phyloP scores from a whole-genome alignment of 2,329 filamentous ascomycete species.

The Trichophyton schoenleinii region DNA sequence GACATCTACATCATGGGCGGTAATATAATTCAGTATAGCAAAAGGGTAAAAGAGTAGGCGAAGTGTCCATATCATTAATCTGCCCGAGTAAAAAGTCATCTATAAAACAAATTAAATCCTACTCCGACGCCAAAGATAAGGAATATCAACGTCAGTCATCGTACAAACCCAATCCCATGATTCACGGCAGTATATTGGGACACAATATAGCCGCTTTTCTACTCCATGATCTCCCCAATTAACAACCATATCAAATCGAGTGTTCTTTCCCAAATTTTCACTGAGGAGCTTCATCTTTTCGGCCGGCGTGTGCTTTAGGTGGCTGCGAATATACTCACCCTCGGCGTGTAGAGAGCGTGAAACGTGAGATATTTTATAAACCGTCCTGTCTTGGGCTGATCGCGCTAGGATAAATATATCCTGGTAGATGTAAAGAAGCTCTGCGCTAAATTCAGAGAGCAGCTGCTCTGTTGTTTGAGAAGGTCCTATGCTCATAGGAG shows the following conservation, averaged over 20 bases:
- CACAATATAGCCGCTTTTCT: slow-evolving; percentile 20
- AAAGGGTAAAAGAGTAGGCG: not conserved
- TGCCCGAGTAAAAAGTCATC: not conserved
- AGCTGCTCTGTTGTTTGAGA: slow-evolving; percentile 9
- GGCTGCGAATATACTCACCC: slow-evolving; percentile 19
- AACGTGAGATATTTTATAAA: slow-evolving; percentile 22
- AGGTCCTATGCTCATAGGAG: not conserved
- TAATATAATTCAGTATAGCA: not conserved
- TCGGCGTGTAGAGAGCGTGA: slow-evolving; percentile 16
- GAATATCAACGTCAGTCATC: slow-evolving; percentile 15
- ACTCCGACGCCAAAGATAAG: slow-evolving; percentile 14
- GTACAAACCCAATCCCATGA: slow-evolving; percentile 19
- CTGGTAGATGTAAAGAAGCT: slow-evolving; percentile 18
- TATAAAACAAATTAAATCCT: not conserved
- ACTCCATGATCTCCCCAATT: slow-evolving; percentile 17
- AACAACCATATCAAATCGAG: slow-evolving; percentile 16
- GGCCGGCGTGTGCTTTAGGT: slow-evolving; percentile 17
- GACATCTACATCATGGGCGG: not conserved
- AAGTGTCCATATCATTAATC: not conserved
- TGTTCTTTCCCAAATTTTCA: slow-evolving; percentile 12
- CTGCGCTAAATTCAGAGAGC: slow-evolving; percentile 16
- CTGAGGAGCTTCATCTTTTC: slow-evolving; percentile 14
- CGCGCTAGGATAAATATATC: slow-evolving; percentile 20
- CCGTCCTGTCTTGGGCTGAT: slow-evolving; percentile 15
- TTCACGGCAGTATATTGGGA: slow-evolving; percentile 17